These are phyloP conservation scores for Papilionanthe hybrid DNA, from an alignment of 116 monocot species.

Conservation along the genomic window DNA sequence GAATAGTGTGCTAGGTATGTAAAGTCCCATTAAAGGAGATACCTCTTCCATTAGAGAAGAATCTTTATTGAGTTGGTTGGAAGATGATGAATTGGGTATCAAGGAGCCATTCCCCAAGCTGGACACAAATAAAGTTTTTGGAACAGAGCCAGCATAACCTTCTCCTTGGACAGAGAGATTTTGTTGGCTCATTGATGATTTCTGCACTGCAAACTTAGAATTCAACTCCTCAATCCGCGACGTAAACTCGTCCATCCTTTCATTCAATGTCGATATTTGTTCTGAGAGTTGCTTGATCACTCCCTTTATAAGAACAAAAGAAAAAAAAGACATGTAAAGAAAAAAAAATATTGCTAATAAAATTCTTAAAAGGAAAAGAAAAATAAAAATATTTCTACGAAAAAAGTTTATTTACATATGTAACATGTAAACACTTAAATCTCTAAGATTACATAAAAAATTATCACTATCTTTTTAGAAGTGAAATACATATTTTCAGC, in stretches of 20 bases:
- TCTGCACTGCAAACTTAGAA: constrained; percentile 49
- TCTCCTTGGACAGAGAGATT: constrained; percentile 66
- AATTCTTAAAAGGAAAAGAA: not conserved
- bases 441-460: too few species aligned
- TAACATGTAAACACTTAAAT: too few species aligned
- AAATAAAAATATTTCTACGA: not conserved
- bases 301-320: constrained; percentile 31
- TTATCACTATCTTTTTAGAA: too few species aligned
- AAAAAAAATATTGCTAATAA: not conserved
- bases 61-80: constrained; percentile 68
- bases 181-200: constrained; percentile 66
- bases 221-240: constrained; percentile 79
- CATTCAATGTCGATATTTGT: constrained; percentile 92
- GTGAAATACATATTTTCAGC: too few species aligned
- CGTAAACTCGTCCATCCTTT: constrained; percentile 94
- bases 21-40: constrained; percentile 7
- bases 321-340: not conserved
- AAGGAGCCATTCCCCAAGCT: constrained; percentile 78
- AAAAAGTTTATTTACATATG: not conserved
- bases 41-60: constrained; percentile 87
- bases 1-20: too few species aligned
- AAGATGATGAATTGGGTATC: constrained; percentile 77
- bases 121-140: constrained; percentile 76
- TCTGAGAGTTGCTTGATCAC: constrained; percentile 75
- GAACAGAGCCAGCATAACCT: constrained; percentile 63